Evolutionary conservation across 2,329 filamentous ascomycete genomes (phyloP), one percentile per base, ranked within the genome.

Genomic region (Epichloe brachyelytri): DNA sequence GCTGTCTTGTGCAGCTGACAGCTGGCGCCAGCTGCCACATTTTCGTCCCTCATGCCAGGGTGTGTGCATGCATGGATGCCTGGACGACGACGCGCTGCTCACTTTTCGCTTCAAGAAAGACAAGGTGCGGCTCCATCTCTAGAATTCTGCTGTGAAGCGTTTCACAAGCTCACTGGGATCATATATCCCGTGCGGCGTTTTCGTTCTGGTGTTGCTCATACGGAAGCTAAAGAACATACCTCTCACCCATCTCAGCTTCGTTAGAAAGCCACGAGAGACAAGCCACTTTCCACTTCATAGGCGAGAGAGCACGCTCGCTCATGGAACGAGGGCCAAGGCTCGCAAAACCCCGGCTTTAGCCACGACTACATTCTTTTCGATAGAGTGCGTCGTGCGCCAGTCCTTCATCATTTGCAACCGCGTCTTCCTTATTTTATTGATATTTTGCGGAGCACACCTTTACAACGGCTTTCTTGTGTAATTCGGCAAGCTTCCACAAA

Each of bases 391-490:
- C n/a, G 17, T 38, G 48, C 37, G 30, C 40, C 17, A 43, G 40
- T 22, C 19, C 6, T 10, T 5, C 20, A 4, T 22, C 3, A 17
- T 30, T 39, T n/a, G 1, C 5, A 15, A 39, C 5, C 20, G 14
- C 45, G 20, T 17, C 33, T n/a, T 19, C 20, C 15, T 47, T 12
- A 5, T 2, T 39, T 39, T 30, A 30, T n/a, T 22, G 12, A 50
- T 3, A 30, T 44, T 38, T 33, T 12, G 43, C 41, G 37, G 26
- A 41, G 26, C 46, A 51, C 48, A 44, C 53, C 49, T 48, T 45
- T 48, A 50, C 53, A 37, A 44, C n/a, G 34, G 33, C 30, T 12
- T 36, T 47, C 20, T 20, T 53, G 22, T 53, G 51, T 47, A 40
- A 43, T 46, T 39, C 34, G 19, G 22, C 36, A 6, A 17, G 30